Conservation (phyloP, 257 asterid genomes). For the Rhazya stricta region DNA sequence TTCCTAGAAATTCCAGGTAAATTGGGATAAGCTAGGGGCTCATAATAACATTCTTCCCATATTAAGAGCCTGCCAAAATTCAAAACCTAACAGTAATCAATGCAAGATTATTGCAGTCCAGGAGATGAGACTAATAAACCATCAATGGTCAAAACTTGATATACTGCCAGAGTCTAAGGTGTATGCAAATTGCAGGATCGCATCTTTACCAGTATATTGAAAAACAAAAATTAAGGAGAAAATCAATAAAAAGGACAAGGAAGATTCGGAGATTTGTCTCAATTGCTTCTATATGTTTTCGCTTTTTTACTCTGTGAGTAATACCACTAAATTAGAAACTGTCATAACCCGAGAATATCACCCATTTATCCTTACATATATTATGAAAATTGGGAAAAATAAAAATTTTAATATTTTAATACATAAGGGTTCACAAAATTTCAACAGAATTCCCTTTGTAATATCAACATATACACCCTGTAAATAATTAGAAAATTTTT, state of each 20-base stretch:
- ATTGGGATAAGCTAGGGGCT: slow-evolving; percentile 31
- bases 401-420: too few relatives aligned
- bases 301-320: too few relatives aligned
- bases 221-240: neutral
- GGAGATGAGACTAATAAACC: neutral
- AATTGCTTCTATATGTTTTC: too few relatives aligned
- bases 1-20: slow-evolving; percentile 27
- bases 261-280: slow-evolving; percentile 24
- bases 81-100: slow-evolving; percentile 15
- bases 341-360: too few relatives aligned
- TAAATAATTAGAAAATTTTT: too few relatives aligned
- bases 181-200: slow-evolving; percentile 10
- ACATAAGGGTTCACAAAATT: too few relatives aligned
- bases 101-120: neutral
- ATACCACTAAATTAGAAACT: too few relatives aligned
- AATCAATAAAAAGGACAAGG: slow-evolving; percentile 17
- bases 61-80: slow-evolving; percentile 67
- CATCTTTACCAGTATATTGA: slow-evolving; percentile 7
- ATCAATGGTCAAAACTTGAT: neutral
- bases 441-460: too few relatives aligned
- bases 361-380: too few relatives aligned
- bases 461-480: too few relatives aligned
- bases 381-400: too few relatives aligned
- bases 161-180: neutral
- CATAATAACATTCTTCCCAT: slow-evolving; percentile 86